These are phyloP conservation scores for Somion occarium DNA, from an alignment of 1,284 basidiomycete genomes.

Conservation along the genomic window DNA sequence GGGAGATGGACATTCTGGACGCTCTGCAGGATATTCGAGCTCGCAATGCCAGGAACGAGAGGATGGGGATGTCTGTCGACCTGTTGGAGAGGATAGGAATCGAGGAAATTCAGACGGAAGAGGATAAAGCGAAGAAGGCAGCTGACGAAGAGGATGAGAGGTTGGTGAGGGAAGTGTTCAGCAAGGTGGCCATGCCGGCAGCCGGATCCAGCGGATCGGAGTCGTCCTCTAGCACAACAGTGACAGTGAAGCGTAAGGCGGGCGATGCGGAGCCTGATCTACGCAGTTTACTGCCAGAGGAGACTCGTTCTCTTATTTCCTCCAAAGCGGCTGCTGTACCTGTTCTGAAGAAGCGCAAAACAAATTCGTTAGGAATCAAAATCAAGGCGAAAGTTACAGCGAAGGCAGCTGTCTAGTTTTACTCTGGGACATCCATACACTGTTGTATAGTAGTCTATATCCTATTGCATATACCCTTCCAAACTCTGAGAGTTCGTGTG, in stretches of 20 bases:
- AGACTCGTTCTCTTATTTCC: slow-evolving; percentile 61
- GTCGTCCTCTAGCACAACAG: slow-evolving; percentile 33
- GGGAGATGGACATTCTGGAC: slow-evolving; percentile 98
- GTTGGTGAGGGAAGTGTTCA: slow-evolving; percentile 82
- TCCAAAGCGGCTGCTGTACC: slow-evolving; percentile 40
- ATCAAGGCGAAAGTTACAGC: slow-evolving; percentile 49
- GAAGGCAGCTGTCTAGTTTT: slow-evolving; percentile 13
- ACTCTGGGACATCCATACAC: no score
- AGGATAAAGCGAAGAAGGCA: slow-evolving; percentile 57
- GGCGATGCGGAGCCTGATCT: slow-evolving; percentile 67
- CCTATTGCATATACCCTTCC: no score
- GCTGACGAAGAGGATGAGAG: slow-evolving; percentile 92
- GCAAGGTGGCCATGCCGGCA: slow-evolving; percentile 55
- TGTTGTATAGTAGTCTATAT: no score
- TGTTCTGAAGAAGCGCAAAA: slow-evolving; percentile 60
- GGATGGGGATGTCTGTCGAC: slow-evolving; percentile 65
- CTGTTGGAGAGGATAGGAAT: slow-evolving; percentile 49
- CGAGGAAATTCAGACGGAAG: slow-evolving; percentile 67
- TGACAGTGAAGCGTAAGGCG: slow-evolving; percentile 80
- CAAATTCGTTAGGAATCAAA: slow-evolving; percentile 67
- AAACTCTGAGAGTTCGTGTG: no score
- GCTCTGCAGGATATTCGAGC: slow-evolving; percentile 93
- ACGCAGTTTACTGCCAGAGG: slow-evolving; percentile 67
- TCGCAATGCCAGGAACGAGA: slow-evolving; percentile 88
- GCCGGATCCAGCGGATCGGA: slow-evolving; percentile 24